A percentile compares a stretch with the other conserved stretches of the same genome.
These are phyloP conservation scores for Hericium erinaceus DNA, from an alignment of 768 basidiomycete genomes.

Conservation along the genomic window DNA sequence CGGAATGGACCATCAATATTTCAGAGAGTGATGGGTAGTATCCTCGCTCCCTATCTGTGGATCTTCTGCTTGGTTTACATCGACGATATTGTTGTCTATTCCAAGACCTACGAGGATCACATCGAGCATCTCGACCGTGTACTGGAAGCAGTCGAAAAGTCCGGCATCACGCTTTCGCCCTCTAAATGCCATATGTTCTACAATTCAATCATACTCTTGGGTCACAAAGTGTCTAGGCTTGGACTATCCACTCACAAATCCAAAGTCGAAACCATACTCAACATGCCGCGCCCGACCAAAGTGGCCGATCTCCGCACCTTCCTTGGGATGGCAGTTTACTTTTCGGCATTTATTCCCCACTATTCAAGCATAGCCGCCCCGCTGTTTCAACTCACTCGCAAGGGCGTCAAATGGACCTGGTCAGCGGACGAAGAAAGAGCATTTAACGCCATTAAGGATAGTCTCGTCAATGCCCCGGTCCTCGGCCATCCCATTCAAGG, in stretches of 20 bases:
- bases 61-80: constrained; percentile 9
- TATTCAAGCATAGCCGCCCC: constrained; percentile 27
- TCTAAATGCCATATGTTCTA: constrained; percentile 20
- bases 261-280: constrained; percentile 26
- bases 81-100: constrained; percentile 11
- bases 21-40: constrained; percentile 31
- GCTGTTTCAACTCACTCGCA: constrained; percentile 25
- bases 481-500: constrained; percentile 22
- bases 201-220: constrained; percentile 18
- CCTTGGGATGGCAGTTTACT: constrained; percentile 26
- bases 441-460: constrained; percentile 23
- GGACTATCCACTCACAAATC: constrained; percentile 29
- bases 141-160: constrained; percentile 18
- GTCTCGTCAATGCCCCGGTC: constrained; percentile 24
- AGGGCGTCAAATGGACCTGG: constrained; percentile 19
- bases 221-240: constrained; percentile 30
- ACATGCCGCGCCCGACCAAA: constrained; percentile 14
- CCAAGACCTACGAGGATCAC: constrained; percentile 2
- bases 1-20: constrained; percentile 27
- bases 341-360: constrained; percentile 26
- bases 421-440: constrained; percentile 17
- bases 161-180: constrained; percentile 18
- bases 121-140: constrained; percentile 21
- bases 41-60: constrained; percentile 7
- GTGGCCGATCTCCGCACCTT: constrained; percentile 17